These are phyloP conservation scores for Hypomontagnella submonticulosa DNA, from an alignment of 495 filamentous ascomycete species.

Conservation along the genomic window DNA sequence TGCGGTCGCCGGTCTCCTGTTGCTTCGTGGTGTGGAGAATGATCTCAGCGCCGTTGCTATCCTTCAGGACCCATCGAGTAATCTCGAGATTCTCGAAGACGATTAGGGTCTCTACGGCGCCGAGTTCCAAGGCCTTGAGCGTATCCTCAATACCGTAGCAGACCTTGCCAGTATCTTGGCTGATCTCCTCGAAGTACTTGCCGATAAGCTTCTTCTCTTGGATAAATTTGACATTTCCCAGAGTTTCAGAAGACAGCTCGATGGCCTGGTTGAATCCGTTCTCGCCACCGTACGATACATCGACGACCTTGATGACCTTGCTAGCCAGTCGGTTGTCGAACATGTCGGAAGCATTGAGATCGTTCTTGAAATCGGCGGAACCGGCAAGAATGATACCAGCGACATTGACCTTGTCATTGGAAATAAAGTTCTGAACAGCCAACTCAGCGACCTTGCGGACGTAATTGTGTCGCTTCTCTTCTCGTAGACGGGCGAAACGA, in stretches of 20 bases:
- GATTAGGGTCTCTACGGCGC: conserved; percentile 92
- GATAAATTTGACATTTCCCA: conserved; percentile 99
- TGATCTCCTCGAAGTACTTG: conserved; percentile 98
- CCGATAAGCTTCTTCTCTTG: conserved; percentile 99
- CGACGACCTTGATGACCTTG: conserved; percentile 99
- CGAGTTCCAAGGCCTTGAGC: conserved; percentile 94
- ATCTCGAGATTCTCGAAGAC: conserved; percentile 98
- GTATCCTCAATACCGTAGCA: conserved; percentile 99
- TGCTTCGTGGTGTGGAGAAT: conserved; percentile 88
- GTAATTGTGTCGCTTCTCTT: conserved; percentile 99
- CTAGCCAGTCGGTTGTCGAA: conserved; percentile 89
- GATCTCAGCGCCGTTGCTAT: conserved; percentile 72
- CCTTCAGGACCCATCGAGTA: conserved; percentile 89
- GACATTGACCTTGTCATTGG: conserved; percentile 96
- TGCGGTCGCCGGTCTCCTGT: conserved; percentile 78
- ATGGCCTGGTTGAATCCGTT: conserved; percentile 99
- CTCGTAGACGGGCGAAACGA: conserved; percentile 98
- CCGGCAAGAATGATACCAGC: conserved; percentile 93
- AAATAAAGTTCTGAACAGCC: conserved; percentile 98
- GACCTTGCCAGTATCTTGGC: conserved; percentile 92
- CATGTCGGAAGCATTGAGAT: conserved; percentile 96
- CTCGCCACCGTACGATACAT: conserved; percentile 98
- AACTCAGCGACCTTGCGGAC: conserved; percentile 98
- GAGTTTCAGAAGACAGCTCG: conserved; percentile 92
- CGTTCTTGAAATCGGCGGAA: conserved; percentile 99